Evolutionary conservation across 345 rosid species (phyloP).

Genomic region (Eutrema heterophyllum): DNA sequence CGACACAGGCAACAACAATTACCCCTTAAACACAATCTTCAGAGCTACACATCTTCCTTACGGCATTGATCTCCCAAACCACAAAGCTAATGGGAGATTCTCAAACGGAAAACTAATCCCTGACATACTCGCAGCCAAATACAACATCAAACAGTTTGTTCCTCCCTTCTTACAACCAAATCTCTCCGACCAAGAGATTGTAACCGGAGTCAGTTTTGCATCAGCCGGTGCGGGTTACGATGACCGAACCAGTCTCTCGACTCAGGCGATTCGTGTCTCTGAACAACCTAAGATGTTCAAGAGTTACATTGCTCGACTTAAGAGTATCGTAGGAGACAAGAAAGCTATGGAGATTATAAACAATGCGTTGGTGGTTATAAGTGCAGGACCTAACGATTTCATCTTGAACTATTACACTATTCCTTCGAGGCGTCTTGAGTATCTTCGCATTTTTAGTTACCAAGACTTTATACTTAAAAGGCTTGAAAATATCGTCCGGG

Average conservation of each 20-base stretch:
- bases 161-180: constrained; percentile 30
- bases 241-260: background rate
- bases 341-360: constrained; percentile 39
- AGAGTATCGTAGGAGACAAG: constrained; percentile 34
- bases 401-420: constrained; percentile 39
- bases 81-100: constrained; percentile 22
- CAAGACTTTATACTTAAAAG: constrained; percentile 44
- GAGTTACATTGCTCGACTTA: constrained; percentile 25
- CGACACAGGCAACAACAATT: constrained; percentile 32
- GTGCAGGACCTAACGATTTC: constrained; percentile 67
- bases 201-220: constrained; percentile 30
- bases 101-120: constrained; percentile 27
- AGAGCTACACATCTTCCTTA: constrained; percentile 24
- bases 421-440: constrained; percentile 36
- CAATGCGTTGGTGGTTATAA: constrained; percentile 38
- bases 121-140: constrained; percentile 21
- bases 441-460: constrained; percentile 22
- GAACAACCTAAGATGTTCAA: constrained; percentile 42
- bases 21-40: constrained; percentile 14
- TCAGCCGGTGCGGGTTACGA: constrained; percentile 29
- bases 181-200: constrained; percentile 20
- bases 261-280: constrained; percentile 33
- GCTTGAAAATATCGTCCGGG: constrained; percentile 33
- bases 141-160: constrained; percentile 25
- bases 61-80: constrained; percentile 23